phyloP scores from a whole-genome alignment of 805 yeast species.

The Wickerhamomyces hampshirensis region DNA sequence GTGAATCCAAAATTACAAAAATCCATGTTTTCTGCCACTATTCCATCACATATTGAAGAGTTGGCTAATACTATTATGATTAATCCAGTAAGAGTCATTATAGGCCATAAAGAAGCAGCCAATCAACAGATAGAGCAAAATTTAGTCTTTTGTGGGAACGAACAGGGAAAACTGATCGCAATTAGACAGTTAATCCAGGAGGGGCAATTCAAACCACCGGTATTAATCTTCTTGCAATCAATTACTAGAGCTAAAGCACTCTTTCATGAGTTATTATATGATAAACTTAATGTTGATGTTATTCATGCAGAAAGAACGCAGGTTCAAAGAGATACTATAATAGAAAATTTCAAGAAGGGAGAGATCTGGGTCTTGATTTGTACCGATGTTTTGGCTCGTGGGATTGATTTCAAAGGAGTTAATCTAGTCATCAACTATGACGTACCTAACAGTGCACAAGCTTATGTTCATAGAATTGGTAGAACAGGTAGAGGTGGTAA shows the following conservation, averaged over 20 bases:
- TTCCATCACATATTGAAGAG: constrained; percentile 90
- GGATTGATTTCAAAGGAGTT: constrained; percentile 95
- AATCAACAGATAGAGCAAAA: constrained; percentile 77
- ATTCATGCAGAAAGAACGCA: constrained; percentile 94
- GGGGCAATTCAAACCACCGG: constrained; percentile 90
- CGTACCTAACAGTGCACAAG: constrained; percentile 89
- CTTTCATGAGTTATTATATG: constrained; percentile 89
- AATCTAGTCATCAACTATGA: constrained; percentile 94
- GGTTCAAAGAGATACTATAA: constrained; percentile 77
- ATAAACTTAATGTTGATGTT: constrained; percentile 88
- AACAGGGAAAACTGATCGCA: constrained; percentile 91
- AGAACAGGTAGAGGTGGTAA: constrained; percentile 97
- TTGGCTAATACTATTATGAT: constrained; percentile 81
- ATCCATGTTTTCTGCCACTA: constrained; percentile 91
- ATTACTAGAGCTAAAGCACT: constrained; percentile 92
- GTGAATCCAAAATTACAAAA: constrained; percentile 42
- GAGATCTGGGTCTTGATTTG: constrained; percentile 95
- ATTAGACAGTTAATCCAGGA: constrained; percentile 80
- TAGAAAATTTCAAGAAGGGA: constrained; percentile 81
- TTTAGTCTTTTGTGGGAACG: constrained; percentile 83
- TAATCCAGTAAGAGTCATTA: constrained; percentile 70
- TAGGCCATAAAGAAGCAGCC: constrained; percentile 94
- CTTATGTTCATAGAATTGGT: constrained; percentile 96
- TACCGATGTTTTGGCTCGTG: constrained; percentile 94
- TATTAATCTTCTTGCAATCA: constrained; percentile 85